Conservation (phyloP, 176 grass and related monocot genomes). For the Carex pumila region DNA sequence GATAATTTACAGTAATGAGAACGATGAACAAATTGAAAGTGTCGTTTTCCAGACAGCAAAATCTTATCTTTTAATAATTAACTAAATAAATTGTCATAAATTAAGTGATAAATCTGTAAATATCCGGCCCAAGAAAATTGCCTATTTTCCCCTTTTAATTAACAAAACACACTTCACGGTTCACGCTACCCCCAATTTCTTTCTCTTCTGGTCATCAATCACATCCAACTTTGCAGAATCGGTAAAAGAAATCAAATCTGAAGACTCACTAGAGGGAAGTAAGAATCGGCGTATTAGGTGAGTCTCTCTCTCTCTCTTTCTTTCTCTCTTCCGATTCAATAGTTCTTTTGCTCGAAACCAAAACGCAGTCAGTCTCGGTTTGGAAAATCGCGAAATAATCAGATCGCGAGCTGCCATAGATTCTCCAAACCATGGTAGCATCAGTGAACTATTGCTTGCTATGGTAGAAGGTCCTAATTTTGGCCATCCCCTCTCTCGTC, state of each 20-base stretch:
- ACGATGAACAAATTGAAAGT: too few relatives aligned
- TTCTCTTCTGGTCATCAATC: neutral
- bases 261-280: neutral
- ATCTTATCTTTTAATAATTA: too few relatives aligned
- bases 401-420: neutral
- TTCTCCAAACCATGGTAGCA: neutral
- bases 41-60: too few relatives aligned
- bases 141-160: neutral
- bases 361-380: neutral
- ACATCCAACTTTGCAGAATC: neutral
- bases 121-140: too few relatives aligned
- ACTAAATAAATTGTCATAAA: too few relatives aligned
- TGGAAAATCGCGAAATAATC: neutral
- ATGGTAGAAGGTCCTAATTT: neutral
- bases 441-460: neutral
- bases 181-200: constrained; percentile 2
- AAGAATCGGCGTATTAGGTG: neutral
- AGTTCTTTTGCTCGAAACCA: neutral
- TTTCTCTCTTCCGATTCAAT: neutral
- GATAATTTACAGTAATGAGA: too few relatives aligned
- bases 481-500: neutral
- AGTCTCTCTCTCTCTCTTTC: neutral
- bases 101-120: too few relatives aligned
- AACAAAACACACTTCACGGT: neutral
- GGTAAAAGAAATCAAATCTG: neutral